phyloP scores from a whole-genome alignment of 208 protist genomes.

The Trypanosoma platydactyli region DNA sequence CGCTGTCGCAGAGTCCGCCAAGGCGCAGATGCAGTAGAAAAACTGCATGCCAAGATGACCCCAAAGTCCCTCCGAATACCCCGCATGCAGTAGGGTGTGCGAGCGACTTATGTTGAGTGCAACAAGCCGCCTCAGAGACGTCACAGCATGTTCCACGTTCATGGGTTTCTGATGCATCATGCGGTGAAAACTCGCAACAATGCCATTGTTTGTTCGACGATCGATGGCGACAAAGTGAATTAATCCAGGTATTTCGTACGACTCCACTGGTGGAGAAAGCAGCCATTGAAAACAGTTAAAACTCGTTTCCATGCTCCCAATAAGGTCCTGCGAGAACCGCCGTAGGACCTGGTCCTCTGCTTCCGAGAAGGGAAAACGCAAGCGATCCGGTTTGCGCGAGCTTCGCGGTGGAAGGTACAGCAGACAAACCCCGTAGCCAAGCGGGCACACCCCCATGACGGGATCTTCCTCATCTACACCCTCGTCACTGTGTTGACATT shows the following conservation, averaged over 20 bases:
- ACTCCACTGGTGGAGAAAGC: constrained; percentile 23
- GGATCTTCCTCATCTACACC: constrained; percentile 4
- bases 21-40: constrained; percentile 22
- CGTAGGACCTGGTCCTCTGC: neutral
- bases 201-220: constrained; percentile 9
- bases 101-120: constrained; percentile 29
- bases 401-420: constrained; percentile 19
- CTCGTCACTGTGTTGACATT: neutral
- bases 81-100: constrained; percentile 13
- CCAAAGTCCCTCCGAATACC: constrained; percentile 27
- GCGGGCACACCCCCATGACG: constrained; percentile 11
- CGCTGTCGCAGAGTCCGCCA: neutral
- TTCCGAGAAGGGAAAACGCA: neutral
- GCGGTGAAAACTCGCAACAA: constrained; percentile 24
- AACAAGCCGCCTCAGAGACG: constrained; percentile 11
- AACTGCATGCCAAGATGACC: constrained; percentile 31
- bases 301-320: constrained; percentile 17
- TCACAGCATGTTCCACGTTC: constrained; percentile 13
- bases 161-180: constrained; percentile 21
- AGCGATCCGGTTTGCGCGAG: constrained; percentile 6
- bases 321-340: constrained; percentile 12
- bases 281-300: constrained; percentile 29
- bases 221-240: constrained; percentile 29
- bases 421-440: constrained; percentile 22
- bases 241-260: constrained; percentile 23